A percentile compares a stretch with the other conserved stretches of the same genome.
These are phyloP conservation scores for Ascoidea asiatica DNA, from an alignment of 805 yeast genomes.

Conservation along the genomic window DNA sequence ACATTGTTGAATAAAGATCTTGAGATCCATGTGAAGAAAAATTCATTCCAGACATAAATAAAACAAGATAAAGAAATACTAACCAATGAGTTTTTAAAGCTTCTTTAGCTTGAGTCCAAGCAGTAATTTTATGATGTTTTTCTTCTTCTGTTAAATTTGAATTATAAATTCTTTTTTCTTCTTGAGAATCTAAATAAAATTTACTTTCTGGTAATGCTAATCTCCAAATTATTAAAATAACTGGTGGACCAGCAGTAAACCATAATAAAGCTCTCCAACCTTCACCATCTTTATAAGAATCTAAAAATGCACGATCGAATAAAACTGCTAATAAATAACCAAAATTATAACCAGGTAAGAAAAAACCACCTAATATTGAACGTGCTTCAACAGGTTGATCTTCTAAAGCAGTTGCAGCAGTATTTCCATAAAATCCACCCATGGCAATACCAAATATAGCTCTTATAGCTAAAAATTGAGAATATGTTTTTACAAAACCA, in stretches of 20 bases:
- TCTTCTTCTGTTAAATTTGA: slow-evolving; percentile 15
- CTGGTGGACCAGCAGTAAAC: slow-evolving; percentile 52
- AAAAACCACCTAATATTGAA: slow-evolving; percentile 48
- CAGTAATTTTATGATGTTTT: slow-evolving; percentile 17
- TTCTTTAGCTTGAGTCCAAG: slow-evolving; percentile 18
- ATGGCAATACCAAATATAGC: slow-evolving; percentile 46
- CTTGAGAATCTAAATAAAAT: slow-evolving; percentile 27
- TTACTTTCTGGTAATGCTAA: slow-evolving; percentile 36
- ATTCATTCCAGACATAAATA: slow-evolving; percentile 52
- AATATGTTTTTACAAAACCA: slow-evolving; percentile 42
- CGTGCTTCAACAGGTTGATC: slow-evolving; percentile 48
- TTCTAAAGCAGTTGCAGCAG: slow-evolving; percentile 54
- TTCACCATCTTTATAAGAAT: slow-evolving; percentile 22
- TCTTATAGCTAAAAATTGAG: slow-evolving; percentile 47
- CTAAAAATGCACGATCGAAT: slow-evolving; percentile 53
- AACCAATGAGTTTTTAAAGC: slow-evolving; percentile 42
- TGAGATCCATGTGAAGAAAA: slow-evolving; percentile 53
- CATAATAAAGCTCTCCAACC: slow-evolving; percentile 57
- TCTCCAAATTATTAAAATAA: slow-evolving; percentile 28
- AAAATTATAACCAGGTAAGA: slow-evolving; percentile 45
- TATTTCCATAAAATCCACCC: slow-evolving; percentile 52
- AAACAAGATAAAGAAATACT: slow-evolving; percentile 37
- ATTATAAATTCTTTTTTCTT: slow-evolving; percentile 18
- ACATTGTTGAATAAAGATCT: slow-evolving; percentile 45
- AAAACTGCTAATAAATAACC: slow-evolving; percentile 54